Conservation (phyloP, 768 basidiomycete genomes). For the Tulasnella sp. region DNA sequence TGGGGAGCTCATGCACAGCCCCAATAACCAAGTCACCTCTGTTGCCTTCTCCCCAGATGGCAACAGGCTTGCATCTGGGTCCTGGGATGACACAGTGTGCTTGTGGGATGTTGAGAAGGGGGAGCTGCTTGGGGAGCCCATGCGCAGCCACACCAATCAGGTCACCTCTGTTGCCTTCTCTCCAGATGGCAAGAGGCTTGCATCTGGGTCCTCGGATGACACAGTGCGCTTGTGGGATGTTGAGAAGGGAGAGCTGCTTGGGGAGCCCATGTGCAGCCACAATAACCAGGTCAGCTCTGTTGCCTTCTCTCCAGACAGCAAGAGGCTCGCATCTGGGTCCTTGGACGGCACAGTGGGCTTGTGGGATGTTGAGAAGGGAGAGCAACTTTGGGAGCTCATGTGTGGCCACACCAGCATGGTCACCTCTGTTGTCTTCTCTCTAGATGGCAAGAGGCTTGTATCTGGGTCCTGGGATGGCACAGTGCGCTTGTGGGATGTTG, state of each 20-base stretch:
- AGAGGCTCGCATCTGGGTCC: background rate
- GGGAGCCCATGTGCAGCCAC: background rate
- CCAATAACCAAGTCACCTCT: background rate
- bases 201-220: background rate
- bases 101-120: background rate
- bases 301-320: background rate
- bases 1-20: background rate
- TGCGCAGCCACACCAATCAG: background rate
- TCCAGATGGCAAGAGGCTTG: background rate
- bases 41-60: background rate
- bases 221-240: background rate
- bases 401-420: background rate
- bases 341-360: background rate
- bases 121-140: background rate
- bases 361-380: background rate
- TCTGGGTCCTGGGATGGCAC: background rate
- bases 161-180: too few species aligned
- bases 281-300: background rate
- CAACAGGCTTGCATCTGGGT: background rate
- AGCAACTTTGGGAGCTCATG: background rate
- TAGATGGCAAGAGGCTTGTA: background rate
- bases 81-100: background rate
- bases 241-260: background rate
- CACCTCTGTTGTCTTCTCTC: too few species aligned
- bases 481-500: background rate